Evolutionary conservation across 495 filamentous ascomycete genomes (phyloP).

Genomic region (Aspergillus saccharolyticus): DNA sequence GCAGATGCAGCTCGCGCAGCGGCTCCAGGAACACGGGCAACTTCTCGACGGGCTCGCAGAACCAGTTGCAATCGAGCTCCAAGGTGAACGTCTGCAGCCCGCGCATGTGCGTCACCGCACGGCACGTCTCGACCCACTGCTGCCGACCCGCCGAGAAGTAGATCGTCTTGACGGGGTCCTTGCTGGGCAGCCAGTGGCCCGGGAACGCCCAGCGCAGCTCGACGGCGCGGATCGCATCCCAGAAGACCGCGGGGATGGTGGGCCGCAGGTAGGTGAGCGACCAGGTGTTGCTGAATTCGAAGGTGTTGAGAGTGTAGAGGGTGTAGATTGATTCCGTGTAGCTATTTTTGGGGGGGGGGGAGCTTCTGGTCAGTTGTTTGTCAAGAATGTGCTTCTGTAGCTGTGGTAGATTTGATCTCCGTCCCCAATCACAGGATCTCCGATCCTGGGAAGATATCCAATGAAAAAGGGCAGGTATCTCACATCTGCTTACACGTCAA

Average conservation of each 20-base stretch:
- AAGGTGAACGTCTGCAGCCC: constrained; percentile 34
- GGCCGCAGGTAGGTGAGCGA: constrained; percentile 40
- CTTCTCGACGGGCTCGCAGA: constrained; percentile 40
- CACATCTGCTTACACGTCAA: constrained; percentile 31
- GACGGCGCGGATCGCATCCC: constrained; percentile 32
- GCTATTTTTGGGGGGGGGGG: no score
- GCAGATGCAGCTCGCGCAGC: constrained; percentile 25
- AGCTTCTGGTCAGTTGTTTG: no score
- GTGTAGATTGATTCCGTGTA: constrained; percentile 37
- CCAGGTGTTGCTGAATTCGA: constrained; percentile 47
- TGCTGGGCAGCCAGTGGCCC: constrained; percentile 43
- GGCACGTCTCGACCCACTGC: constrained; percentile 43
- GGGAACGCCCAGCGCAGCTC: constrained; percentile 45
- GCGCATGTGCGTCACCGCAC: constrained; percentile 22
- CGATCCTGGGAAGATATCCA: no score
- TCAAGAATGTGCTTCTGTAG: no score
- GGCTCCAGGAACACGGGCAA: constrained; percentile 40
- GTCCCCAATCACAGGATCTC: no score
- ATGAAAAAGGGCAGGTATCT: background rate
- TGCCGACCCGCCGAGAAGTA: constrained; percentile 40
- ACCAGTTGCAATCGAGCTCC: constrained; percentile 36
- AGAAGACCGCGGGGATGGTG: constrained; percentile 30
- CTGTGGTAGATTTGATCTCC: no score
- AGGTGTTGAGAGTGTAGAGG: constrained; percentile 37
- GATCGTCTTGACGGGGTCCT: constrained; percentile 41